Conservation (phyloP, 148 eudicot genomes). For the Cornus controversa region DNA sequence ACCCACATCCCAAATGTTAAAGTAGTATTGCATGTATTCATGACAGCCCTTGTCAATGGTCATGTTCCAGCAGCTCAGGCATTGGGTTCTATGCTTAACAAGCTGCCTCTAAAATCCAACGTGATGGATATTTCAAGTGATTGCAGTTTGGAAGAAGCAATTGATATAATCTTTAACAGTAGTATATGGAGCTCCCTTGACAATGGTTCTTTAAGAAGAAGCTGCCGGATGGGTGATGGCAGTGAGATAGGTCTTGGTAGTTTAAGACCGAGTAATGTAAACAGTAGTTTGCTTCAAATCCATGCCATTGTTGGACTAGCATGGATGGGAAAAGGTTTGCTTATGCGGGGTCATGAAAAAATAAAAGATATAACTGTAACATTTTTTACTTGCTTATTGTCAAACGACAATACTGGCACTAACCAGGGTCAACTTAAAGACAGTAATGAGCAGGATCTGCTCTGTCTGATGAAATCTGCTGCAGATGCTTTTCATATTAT, state of each 20-base stretch:
- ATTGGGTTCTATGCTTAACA: slow-evolving; percentile 85
- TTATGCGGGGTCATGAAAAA: slow-evolving; percentile 90
- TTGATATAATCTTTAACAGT: slow-evolving; percentile 49
- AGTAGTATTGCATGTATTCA: slow-evolving; percentile 43
- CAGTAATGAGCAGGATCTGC: slow-evolving; percentile 25
- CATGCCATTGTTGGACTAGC: slow-evolving; percentile 59
- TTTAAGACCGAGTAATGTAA: slow-evolving; percentile 19
- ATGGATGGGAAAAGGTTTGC: slow-evolving; percentile 94
- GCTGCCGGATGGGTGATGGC: slow-evolving; percentile 22
- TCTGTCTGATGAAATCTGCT: slow-evolving; percentile 50
- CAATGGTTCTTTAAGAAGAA: slow-evolving; percentile 22
- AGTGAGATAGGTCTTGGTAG: slow-evolving; percentile 21
- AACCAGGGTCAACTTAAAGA: slow-evolving; percentile 24
- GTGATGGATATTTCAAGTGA: slow-evolving; percentile 27
- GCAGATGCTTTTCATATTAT: slow-evolving; percentile 86
- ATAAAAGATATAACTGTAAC: slow-evolving; percentile 62
- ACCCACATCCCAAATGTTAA: slow-evolving; percentile 41
- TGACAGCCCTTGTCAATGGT: slow-evolving; percentile 49
- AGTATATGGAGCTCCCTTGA: slow-evolving; percentile 29
- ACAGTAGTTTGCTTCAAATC: slow-evolving; percentile 27
- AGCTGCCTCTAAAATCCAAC: slow-evolving; percentile 45
- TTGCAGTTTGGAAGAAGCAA: slow-evolving; percentile 52
- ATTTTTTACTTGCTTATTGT: slow-evolving; percentile 57
- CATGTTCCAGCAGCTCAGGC: slow-evolving; percentile 89
- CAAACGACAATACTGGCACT: slow-evolving; percentile 27